Conservation (phyloP, 495 filamentous ascomycete genomes). For the Aspergillus coremiiformis region DNA sequence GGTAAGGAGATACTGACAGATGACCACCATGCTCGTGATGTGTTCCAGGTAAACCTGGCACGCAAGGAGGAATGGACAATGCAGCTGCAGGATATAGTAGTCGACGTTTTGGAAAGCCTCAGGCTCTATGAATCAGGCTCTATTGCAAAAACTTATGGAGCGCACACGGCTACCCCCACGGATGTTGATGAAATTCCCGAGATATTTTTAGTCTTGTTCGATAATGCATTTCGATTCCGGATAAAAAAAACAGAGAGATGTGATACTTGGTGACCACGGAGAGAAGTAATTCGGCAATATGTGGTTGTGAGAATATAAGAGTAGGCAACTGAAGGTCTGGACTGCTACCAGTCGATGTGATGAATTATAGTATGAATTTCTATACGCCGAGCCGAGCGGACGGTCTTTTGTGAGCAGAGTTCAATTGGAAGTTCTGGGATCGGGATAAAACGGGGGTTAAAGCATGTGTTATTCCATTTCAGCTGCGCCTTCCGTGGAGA, state of each 20-base stretch:
- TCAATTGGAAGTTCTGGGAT: no score
- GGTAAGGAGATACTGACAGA: neutral
- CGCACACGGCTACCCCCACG: conserved; percentile 16
- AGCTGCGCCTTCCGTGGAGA: neutral
- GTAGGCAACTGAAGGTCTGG: neutral
- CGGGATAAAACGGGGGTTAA: conserved; percentile 1
- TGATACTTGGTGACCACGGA: neutral
- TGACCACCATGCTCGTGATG: no score
- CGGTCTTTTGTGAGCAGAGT: neutral
- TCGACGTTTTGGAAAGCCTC: neutral
- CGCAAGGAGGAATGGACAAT: neutral
- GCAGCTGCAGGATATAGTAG: neutral
- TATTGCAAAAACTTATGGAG: neutral
- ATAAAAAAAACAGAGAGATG: neutral
- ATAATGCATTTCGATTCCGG: conserved; percentile 5
- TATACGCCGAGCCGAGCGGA: no score
- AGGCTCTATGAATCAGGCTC: neutral
- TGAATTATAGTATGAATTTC: no score
- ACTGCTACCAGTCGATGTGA: neutral
- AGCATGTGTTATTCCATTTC: conserved; percentile 19
- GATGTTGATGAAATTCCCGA: conserved; percentile 10
- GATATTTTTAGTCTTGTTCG: conserved; percentile 8
- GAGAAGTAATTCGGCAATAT: neutral
- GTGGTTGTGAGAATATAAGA: neutral
- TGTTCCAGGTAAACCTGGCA: neutral